A percentile compares a stretch with the other conserved stretches of the same genome.
phyloP scores from a whole-genome alignment of 2,329 filamentous ascomycete genomes.

The Myrmaecium sp. region DNA sequence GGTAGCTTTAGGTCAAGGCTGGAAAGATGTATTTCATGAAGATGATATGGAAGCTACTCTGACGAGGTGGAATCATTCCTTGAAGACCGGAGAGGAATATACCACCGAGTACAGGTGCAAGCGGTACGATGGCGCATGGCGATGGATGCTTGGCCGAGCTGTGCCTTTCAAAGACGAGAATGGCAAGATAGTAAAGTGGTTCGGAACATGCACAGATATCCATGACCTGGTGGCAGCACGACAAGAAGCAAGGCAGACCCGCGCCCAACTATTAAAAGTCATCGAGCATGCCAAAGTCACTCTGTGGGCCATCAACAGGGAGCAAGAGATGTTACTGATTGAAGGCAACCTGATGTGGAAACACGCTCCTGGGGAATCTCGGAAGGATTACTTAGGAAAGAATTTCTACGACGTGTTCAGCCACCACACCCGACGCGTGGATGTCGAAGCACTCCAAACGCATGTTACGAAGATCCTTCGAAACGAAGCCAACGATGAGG shows the following conservation, averaged over 20 bases:
- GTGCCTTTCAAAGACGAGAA: slow-evolving; percentile 49
- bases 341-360: slow-evolving; percentile 44
- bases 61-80: slow-evolving; percentile 42
- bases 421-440: slow-evolving; percentile 8
- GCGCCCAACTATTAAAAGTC: slow-evolving; percentile 56
- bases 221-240: slow-evolving; percentile 57
- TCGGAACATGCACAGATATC: slow-evolving; percentile 65
- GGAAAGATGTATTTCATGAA: slow-evolving; percentile 49
- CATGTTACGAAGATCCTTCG: slow-evolving; percentile 48
- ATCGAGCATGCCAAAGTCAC: slow-evolving; percentile 61
- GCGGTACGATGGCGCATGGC: slow-evolving; percentile 50
- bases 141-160: slow-evolving; percentile 64
- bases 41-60: slow-evolving; percentile 46
- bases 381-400: slow-evolving; percentile 33
- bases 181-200: slow-evolving; percentile 61
- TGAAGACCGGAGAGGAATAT: slow-evolving; percentile 52
- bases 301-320: slow-evolving; percentile 52
- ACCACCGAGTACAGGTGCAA: slow-evolving; percentile 54
- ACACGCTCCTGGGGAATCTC: slow-evolving; percentile 16
- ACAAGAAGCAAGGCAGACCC: slow-evolving; percentile 45
- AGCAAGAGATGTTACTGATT: slow-evolving; percentile 46
- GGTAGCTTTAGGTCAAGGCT: slow-evolving; percentile 44
- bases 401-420: slow-evolving; percentile 48
- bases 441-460: slow-evolving; percentile 29
- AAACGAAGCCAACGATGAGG: slow-evolving; percentile 42